Evolutionary conservation across 2,329 filamentous ascomycete genomes (phyloP).

Genomic region (Acrocalymma vagum): DNA sequence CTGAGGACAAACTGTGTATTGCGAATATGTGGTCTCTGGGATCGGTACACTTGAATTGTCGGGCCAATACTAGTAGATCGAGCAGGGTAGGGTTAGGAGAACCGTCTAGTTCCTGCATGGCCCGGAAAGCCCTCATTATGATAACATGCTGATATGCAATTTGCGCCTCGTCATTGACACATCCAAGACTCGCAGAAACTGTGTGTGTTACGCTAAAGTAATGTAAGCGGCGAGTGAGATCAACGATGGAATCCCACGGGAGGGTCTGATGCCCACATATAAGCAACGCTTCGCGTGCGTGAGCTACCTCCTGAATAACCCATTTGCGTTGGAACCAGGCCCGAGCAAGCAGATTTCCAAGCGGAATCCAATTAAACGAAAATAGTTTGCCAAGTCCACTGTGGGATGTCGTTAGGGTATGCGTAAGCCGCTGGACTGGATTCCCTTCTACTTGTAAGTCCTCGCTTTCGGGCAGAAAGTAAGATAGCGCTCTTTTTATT

Average conservation of each 20-base stretch:
- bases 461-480: too few species aligned
- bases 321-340: conserved; percentile 20
- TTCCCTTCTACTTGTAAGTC: neutral
- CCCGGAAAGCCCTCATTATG: conserved; percentile 1
- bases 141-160: neutral
- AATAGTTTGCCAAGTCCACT: neutral
- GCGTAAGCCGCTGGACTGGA: too few species aligned
- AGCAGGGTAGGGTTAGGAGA: neutral
- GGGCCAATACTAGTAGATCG: neutral
- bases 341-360: conserved; percentile 12
- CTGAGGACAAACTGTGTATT: neutral
- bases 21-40: conserved; percentile 1
- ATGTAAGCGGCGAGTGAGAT: conserved; percentile 1
- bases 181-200: neutral
- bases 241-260: conserved; percentile 1
- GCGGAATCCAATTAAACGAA: conserved; percentile 9
- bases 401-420: too few species aligned
- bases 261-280: conserved; percentile 1
- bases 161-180: neutral
- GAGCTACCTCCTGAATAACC: conserved; percentile 20
- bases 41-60: conserved; percentile 3
- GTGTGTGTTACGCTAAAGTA: neutral
- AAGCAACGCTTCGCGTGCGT: conserved; percentile 2
- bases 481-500: too few species aligned
- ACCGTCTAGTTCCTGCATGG: neutral